Evolutionary conservation across 192 early-diverging fungal species (phyloP), one percentile per base, ranked within the genome.

Genomic region (Podila minutissima): DNA sequence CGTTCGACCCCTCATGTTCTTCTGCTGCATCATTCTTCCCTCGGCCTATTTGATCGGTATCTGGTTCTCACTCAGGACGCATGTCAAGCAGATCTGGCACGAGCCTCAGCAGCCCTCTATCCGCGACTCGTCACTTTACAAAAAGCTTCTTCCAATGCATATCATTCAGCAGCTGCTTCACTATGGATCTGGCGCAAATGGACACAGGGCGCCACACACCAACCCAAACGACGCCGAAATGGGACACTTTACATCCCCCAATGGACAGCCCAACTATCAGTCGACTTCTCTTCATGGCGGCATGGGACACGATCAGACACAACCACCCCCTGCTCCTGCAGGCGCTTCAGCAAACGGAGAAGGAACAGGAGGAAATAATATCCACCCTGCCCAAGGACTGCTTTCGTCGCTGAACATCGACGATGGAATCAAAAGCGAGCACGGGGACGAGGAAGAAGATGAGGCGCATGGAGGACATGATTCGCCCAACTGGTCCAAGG

Each of bases 51-150:
- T 92, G 50, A 92, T 97, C 69, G 98, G 96, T 35, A 88, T 99
- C 64, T 92, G 91, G 89, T 99, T 98, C 67, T 95, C 95, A 64
- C 90, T 99, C 28, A 89, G 93, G 62, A 99, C 98, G 0, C 98
- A 99, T 72, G 92, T 93, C 38, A 88, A 93, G 66, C 89, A 88
- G 69, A 87, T 94, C 22, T 90, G 92, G 86, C 89, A 93, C 69
- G 88, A 89, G 4, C 79, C 86, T 64, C 85, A 88, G 49, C 87
- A 72, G 19, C 71, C 66, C 22, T 57, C 63, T 19, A 68, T 61
- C 20, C 81, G 53, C 9, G 71, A 71, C 63, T 75, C 51, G 26
- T 83, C 88, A 0, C 76, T 85, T 26, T 88, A 89, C 66, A 83
- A 78, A 58, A 82, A 83, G 64, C 50, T 87, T 12, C 61, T 86